Conservation (phyloP, 179 eudicot species). For the Drosera spatulata region DNA sequence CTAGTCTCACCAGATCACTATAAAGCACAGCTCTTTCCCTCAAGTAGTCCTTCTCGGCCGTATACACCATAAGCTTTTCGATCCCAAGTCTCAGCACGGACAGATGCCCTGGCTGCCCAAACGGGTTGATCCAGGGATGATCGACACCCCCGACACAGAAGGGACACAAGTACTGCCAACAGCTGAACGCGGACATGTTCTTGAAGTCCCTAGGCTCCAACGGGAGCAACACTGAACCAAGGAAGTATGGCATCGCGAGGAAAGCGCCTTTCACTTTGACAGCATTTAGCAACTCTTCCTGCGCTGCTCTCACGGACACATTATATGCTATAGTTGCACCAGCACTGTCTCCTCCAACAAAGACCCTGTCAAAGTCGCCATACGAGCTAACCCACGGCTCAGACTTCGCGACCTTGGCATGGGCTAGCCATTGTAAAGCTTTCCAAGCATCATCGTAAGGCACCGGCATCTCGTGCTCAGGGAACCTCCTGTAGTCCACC, state of each 20-base stretch:
- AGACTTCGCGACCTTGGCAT: not conserved
- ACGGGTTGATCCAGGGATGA: slow-evolving; percentile 1
- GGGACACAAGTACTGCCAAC: slow-evolving; percentile 4
- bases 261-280: not conserved
- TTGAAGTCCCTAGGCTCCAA: not conserved
- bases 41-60: too few relatives aligned
- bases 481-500: slow-evolving; percentile 2
- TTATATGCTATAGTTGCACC: slow-evolving; percentile 5
- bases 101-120: not conserved
- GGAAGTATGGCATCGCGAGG: slow-evolving; percentile 7
- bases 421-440: slow-evolving; percentile 1
- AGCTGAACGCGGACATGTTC: not conserved
- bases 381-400: slow-evolving; percentile 4
- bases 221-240: not conserved
- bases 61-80: too few relatives aligned
- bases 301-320: not conserved
- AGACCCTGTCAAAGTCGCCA: slow-evolving; percentile 1
- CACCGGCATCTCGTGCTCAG: not conserved
- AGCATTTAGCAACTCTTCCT: not conserved
- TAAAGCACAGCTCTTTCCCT: too few relatives aligned
- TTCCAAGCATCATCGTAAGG: slow-evolving; percentile 5
- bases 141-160: slow-evolving; percentile 1
- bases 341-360: slow-evolving; percentile 5
- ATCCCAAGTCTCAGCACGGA: too few relatives aligned
- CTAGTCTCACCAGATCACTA: too few relatives aligned